These are phyloP conservation scores for Russula emetica DNA, from an alignment of 768 basidiomycete genomes.

Conservation along the genomic window DNA sequence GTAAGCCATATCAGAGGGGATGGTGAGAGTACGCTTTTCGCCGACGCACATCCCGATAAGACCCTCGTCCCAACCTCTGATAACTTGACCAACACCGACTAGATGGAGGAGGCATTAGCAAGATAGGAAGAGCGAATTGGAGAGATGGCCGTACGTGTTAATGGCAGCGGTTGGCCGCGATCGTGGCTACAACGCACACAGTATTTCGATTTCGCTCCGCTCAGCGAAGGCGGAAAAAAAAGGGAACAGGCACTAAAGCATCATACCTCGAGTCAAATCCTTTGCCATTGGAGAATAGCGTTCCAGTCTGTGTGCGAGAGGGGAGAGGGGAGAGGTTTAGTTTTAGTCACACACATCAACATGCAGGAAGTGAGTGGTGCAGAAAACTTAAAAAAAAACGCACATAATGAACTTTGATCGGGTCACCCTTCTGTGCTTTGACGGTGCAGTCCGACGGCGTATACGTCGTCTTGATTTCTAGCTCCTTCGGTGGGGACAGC, in stretches of 20 bases:
- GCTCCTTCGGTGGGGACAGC: slow-evolving; percentile 46
- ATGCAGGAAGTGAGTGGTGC: no score
- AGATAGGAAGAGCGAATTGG: neutral
- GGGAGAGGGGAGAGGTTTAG: neutral
- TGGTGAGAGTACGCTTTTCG: slow-evolving; percentile 87
- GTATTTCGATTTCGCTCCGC: neutral
- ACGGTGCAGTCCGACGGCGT: slow-evolving; percentile 52
- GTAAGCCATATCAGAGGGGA: slow-evolving; percentile 76
- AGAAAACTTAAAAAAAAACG: slow-evolving; percentile 31
- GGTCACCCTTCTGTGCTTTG: slow-evolving; percentile 58
- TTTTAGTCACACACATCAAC: neutral
- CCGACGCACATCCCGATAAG: slow-evolving; percentile 78
- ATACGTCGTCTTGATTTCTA: slow-evolving; percentile 59
- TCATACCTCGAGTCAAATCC: slow-evolving; percentile 88
- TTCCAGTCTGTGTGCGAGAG: slow-evolving; percentile 62
- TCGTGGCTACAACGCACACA: slow-evolving; percentile 51
- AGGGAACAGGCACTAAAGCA: neutral
- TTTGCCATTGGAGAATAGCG: slow-evolving; percentile 63
- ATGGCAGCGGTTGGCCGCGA: slow-evolving; percentile 67
- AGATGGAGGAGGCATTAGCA: neutral
- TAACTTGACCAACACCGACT: slow-evolving; percentile 82
- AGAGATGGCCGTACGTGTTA: slow-evolving; percentile 58
- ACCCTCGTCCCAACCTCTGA: slow-evolving; percentile 82
- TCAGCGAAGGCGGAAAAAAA: neutral
- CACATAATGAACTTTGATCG: slow-evolving; percentile 76